Conservation (phyloP, 1,139 yeast species). For the Geotrichum histeridarum region DNA sequence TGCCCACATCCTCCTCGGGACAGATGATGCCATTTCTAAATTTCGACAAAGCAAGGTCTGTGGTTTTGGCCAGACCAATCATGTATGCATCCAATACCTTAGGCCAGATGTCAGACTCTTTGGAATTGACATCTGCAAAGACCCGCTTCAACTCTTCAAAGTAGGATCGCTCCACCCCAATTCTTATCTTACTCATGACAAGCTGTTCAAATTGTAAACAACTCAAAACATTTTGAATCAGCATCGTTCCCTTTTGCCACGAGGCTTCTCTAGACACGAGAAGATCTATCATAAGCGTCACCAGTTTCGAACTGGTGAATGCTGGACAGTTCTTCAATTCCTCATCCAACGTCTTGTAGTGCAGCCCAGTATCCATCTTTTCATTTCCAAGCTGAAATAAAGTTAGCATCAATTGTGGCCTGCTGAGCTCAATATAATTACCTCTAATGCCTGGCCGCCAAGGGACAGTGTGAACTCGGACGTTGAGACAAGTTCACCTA, state of each 20-base stretch:
- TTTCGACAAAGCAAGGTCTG: conserved; percentile 13
- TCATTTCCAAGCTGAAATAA: conserved; percentile 32
- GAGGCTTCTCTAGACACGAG: conserved; percentile 35
- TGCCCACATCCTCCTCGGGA: conserved; percentile 14
- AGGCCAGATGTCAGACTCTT: conserved; percentile 23
- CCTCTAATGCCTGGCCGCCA: conserved; percentile 39
- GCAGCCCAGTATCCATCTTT: conserved; percentile 41
- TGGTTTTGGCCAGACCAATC: conserved; percentile 29
- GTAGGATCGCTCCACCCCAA: not conserved
- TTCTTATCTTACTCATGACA: conserved; percentile 22
- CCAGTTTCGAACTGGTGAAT: conserved; percentile 26
- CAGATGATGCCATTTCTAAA: conserved; percentile 2
- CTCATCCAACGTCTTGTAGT: conserved; percentile 28
- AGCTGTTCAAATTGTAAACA: conserved; percentile 37
- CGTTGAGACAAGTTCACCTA: conserved; percentile 32
- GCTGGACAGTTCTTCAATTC: conserved; percentile 28
- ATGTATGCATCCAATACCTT: conserved; percentile 28
- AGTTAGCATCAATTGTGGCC: not conserved
- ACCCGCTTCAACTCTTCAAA: conserved; percentile 7
- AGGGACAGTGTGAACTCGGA: conserved; percentile 32
- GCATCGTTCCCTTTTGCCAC: conserved; percentile 39
- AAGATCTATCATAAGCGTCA: conserved; percentile 31
- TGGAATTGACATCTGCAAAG: conserved; percentile 3
- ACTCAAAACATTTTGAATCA: conserved; percentile 37
- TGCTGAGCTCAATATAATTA: not conserved